These are phyloP conservation scores for Choricystis sp. DNA, from an alignment of 139 green algal genomes.

Conservation along the genomic window DNA sequence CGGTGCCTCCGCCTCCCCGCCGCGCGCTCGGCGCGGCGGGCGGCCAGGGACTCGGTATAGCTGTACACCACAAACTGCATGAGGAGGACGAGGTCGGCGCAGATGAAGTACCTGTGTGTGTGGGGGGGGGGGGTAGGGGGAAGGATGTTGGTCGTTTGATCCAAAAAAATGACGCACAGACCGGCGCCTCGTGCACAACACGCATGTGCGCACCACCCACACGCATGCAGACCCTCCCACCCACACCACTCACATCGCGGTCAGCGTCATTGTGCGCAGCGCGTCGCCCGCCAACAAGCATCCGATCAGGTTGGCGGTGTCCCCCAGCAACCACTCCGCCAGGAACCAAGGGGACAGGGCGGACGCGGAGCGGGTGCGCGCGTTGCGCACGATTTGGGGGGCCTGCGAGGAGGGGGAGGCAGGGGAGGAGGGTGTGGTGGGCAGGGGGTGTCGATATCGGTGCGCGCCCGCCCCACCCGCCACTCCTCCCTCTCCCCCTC, in stretches of 20 bases:
- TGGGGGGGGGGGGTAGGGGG: not conserved
- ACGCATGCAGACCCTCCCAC: slow-evolving; percentile 19
- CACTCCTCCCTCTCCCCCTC: too few species aligned
- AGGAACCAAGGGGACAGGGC: slow-evolving; percentile 74
- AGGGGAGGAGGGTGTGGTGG: too few species aligned
- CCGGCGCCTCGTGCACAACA: not conserved
- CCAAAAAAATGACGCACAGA: not conserved
- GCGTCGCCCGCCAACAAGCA: slow-evolving; percentile 68
- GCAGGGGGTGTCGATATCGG: too few species aligned
- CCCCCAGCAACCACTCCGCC: slow-evolving; percentile 61
- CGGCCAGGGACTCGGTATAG: too few species aligned
- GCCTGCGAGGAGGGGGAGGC: too few species aligned
- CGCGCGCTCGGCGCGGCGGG: slow-evolving; percentile 11
- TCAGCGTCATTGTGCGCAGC: slow-evolving; percentile 51
- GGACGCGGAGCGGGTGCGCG: slow-evolving; percentile 47
- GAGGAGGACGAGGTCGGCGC: slow-evolving; percentile 35
- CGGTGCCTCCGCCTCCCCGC: too few species aligned
- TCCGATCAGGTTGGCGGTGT: slow-evolving; percentile 63
- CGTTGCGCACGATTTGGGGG: slow-evolving; percentile 74
- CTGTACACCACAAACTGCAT: slow-evolving; percentile 58
- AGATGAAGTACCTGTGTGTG: slow-evolving; percentile 3
- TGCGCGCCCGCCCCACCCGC: too few species aligned
- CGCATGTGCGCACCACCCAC: too few species aligned
- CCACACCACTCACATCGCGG: slow-evolving; percentile 38
- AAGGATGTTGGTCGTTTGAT: not conserved